Percentiles rank a stretch among this genome's conserved stretches.
Conservation (phyloP, 305 asterid species). For the Fraxinus floribunda region DNA sequence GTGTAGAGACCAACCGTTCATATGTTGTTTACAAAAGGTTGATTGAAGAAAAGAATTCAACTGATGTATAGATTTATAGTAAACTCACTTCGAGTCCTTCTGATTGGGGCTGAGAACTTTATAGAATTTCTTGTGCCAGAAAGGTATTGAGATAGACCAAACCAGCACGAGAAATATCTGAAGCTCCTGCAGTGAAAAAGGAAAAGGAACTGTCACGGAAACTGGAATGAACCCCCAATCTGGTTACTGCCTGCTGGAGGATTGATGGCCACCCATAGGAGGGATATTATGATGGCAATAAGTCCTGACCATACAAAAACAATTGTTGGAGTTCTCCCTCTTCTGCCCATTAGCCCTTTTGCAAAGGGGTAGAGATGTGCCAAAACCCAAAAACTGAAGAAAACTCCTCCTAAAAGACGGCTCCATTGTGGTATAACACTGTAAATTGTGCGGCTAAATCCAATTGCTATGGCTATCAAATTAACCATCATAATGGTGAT, state of each 20-base stretch:
- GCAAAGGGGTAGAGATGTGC: conserved; percentile 80
- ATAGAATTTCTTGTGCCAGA: background rate
- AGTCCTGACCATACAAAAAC: conserved; percentile 79
- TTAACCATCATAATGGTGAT: conserved; percentile 68
- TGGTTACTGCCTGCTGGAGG: conserved; percentile 60
- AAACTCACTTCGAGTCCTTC: background rate
- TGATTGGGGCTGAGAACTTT: background rate
- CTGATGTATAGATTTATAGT: conserved; percentile 3
- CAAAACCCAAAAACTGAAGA: conserved; percentile 75
- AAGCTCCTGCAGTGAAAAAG: background rate
- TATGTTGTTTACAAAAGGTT: background rate
- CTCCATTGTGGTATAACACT: conserved; percentile 75
- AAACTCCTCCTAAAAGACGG: conserved; percentile 61
- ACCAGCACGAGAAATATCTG: background rate
- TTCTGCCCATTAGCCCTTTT: conserved; percentile 68
- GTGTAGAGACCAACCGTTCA: conserved; percentile 3
- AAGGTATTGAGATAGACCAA: background rate
- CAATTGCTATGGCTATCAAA: conserved; percentile 67
- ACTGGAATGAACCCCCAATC: conserved; percentile 66
- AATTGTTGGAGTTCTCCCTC: conserved; percentile 68
- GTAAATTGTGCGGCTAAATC: conserved; percentile 58
- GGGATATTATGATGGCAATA: conserved; percentile 65
- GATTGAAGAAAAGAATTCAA: conserved; percentile 21
- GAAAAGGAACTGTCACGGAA: conserved; percentile 38
- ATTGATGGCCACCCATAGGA: conserved; percentile 69